phyloP scores from a whole-genome alignment of 2,329 filamentous ascomycete species.

The Apiospora malaysiana region DNA sequence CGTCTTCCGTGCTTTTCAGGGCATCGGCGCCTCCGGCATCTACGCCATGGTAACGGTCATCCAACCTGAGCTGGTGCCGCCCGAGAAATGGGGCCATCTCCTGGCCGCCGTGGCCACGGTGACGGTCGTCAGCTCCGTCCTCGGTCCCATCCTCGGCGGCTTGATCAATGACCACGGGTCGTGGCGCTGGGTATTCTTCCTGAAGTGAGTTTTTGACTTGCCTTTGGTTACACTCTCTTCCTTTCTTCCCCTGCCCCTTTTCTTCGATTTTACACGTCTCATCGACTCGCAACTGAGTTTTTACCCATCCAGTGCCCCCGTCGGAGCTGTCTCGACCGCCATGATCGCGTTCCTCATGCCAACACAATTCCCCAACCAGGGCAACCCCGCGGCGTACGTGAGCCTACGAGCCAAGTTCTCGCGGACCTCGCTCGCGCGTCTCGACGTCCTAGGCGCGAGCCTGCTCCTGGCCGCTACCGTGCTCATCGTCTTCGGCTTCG shows the following conservation, averaged over 20 bases:
- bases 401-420: slow-evolving; percentile 31
- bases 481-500: slow-evolving; percentile 52
- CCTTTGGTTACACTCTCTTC: no score
- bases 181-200: slow-evolving; percentile 55
- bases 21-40: slow-evolving; percentile 54
- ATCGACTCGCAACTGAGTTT: not conserved
- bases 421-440: slow-evolving; percentile 32
- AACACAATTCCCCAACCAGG: slow-evolving; percentile 36
- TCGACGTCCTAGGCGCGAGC: slow-evolving; percentile 42
- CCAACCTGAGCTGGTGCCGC: slow-evolving; percentile 43
- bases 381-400: not conserved
- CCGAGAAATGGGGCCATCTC: slow-evolving; percentile 40
- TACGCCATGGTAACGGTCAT: slow-evolving; percentile 49
- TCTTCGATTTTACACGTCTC: not conserved
- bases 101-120: slow-evolving; percentile 44
- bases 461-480: slow-evolving; percentile 48
- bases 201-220: slow-evolving; percentile 45
- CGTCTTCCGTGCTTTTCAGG: slow-evolving; percentile 46
- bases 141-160: slow-evolving; percentile 52
- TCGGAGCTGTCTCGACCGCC: slow-evolving; percentile 34
- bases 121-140: slow-evolving; percentile 46
- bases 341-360: slow-evolving; percentile 37
- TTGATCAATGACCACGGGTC: slow-evolving; percentile 45
- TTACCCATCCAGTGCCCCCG: slow-evolving; percentile 36
- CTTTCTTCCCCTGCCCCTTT: slow-evolving; percentile 1